A percentile compares a stretch with the other conserved stretches of the same genome.
phyloP scores from a whole-genome alignment of 345 rosid species.

The Acer campestre region DNA sequence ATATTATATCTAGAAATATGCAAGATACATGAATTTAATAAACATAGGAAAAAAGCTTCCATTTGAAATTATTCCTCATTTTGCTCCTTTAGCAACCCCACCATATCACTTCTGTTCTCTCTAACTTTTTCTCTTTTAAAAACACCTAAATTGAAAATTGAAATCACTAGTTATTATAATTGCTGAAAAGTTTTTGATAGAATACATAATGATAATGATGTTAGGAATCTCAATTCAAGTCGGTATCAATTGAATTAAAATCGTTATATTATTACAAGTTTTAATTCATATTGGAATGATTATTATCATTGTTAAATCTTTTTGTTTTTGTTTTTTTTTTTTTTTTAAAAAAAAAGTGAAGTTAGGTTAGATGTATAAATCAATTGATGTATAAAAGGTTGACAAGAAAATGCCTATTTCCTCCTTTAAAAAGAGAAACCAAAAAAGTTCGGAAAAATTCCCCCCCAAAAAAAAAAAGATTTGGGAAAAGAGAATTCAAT shows the following conservation, averaged over 20 bases:
- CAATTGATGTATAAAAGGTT: neutral
- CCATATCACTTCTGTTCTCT: neutral
- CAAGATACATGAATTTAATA: neutral
- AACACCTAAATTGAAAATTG: no score
- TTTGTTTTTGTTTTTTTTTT: no score
- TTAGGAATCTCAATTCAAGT: neutral
- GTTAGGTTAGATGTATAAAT: neutral
- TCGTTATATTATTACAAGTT: no score
- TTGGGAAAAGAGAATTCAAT: neutral
- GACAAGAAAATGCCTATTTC: neutral
- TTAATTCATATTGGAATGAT: neutral
- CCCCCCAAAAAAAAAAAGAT: no score
- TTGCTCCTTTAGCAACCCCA: constrained; percentile 4
- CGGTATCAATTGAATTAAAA: no score
- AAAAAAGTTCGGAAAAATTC: no score
- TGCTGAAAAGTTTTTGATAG: no score
- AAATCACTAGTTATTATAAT: neutral
- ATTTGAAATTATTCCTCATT: constrained; percentile 7
- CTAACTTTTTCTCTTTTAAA: neutral
- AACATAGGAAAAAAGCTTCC: neutral
- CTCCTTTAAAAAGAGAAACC: neutral
- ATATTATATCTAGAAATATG: neutral
- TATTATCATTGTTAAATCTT: no score
- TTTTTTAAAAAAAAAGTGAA: neutral
- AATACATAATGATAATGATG: no score